Conservation (phyloP, 139 green algal species). For the Pedinophyceae sp. region DNA sequence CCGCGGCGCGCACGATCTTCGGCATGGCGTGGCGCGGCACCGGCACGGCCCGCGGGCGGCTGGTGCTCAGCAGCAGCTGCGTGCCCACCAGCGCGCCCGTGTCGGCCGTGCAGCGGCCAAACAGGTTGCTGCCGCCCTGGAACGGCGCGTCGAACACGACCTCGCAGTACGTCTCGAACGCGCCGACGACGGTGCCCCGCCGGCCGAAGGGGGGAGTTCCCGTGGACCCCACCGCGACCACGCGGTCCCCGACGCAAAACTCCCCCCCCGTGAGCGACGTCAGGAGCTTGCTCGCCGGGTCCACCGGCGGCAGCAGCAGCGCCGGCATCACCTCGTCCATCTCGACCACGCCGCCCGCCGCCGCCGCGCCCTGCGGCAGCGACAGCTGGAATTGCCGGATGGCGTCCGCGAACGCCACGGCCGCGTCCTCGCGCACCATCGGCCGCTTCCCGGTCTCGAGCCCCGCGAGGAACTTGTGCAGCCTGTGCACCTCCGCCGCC, state of each 20-base stretch:
- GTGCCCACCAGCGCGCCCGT: slow-evolving; percentile 9
- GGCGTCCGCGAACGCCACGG: slow-evolving; percentile 51
- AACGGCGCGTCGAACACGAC: slow-evolving; percentile 48
- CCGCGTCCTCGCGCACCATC: slow-evolving; percentile 40
- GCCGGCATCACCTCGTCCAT: slow-evolving; percentile 53
- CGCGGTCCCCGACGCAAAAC: slow-evolving; percentile 69
- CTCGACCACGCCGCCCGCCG: slow-evolving; percentile 15
- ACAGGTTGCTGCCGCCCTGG: slow-evolving; percentile 13
- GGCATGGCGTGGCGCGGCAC: neutral
- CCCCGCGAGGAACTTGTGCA: slow-evolving; percentile 48
- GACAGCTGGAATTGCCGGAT: slow-evolving; percentile 42
- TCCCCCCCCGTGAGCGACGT: slow-evolving; percentile 35
- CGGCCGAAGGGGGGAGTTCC: slow-evolving; percentile 51
- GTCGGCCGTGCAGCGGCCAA: slow-evolving; percentile 4
- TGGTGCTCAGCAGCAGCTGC: slow-evolving; percentile 8
- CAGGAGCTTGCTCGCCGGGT: slow-evolving; percentile 2
- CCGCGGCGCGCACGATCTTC: neutral
- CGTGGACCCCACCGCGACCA: slow-evolving; percentile 30
- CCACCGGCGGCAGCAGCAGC: slow-evolving; percentile 55
- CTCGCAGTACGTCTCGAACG: slow-evolving; percentile 53
- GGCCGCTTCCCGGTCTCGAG: slow-evolving; percentile 36
- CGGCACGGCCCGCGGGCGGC: slow-evolving; percentile 4
- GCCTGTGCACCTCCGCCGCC: slow-evolving; percentile 9
- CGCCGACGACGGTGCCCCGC: slow-evolving; percentile 30
- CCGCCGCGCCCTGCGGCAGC: neutral